Base-by-base conservation (phyloP, 345 rosid genomes). In the Anacardium occidentale region DNA sequence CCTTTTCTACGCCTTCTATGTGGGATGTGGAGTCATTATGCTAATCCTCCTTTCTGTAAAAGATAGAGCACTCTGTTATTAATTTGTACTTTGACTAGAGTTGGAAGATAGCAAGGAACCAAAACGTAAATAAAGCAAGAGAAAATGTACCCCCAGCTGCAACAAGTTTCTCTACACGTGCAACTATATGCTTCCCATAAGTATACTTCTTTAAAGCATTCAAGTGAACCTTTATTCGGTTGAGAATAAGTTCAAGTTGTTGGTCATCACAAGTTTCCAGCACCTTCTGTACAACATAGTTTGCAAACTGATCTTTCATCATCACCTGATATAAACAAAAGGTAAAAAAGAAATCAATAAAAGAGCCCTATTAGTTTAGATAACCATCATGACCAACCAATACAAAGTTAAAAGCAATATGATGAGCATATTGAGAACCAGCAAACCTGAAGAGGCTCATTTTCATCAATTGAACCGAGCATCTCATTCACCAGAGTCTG, bases 221-320 rank as follows among this genome's bases (percentile, higher is more conserved):
- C 75, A 94, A 81, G 84, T 94, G 97, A 62, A 88, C 90, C 79
- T 92, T 92, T 63, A 94, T 94, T 37, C 98, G 90, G 63, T 79
- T 87, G 26, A 94, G 95, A 70, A 94, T 88, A 60, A 85, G 83
- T 82, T 89, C 97, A 44, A 90, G 95, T 32, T 86, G 95, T 78
- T 86, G 93, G 83, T 92, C 98, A 76, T 92, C 95, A 63, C 95
- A 92, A 62, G 98, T 92, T 83, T 92, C 98, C 83, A 94, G 85
- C 78, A 94, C 97, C 73, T 94, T 94, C 81, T 94, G 98, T 83
- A 94, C 98, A 58, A 94, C 98, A 58, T 94, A 94, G 84, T 94
- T 94, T 44, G 97, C 98, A 78, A 92, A 94, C 82, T 94, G 98
- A 78, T 94, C 98, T 84, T 94, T 94, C 98, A 94, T 94, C 98